These are phyloP conservation scores for Bipolaris victoriae DNA, from an alignment of 2,329 filamentous ascomycete species.

Conservation along the genomic window DNA sequence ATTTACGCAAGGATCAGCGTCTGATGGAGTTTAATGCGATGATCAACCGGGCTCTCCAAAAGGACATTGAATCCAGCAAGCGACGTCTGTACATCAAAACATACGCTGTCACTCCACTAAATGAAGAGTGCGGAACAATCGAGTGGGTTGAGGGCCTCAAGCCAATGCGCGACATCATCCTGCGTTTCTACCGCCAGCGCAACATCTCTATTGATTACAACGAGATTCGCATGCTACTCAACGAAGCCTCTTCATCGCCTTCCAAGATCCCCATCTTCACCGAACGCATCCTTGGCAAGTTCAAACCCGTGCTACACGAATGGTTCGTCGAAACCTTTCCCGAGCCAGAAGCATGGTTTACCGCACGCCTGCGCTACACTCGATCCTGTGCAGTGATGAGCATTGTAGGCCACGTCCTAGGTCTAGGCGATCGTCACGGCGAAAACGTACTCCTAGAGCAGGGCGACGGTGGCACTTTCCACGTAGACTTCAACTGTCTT, in stretches of 20 bases:
- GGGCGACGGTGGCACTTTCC: conserved; percentile 89
- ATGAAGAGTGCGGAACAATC: conserved; percentile 96
- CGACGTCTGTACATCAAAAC: conserved; percentile 87
- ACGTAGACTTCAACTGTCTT: conserved; percentile 99
- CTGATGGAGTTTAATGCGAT: conserved; percentile 99
- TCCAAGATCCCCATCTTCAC: conserved; percentile 75
- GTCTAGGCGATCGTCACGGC: conserved; percentile 90
- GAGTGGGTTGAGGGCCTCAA: conserved; percentile 98
- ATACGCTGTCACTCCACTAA: conserved; percentile 94
- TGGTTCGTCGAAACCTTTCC: conserved; percentile 98
- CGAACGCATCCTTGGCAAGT: conserved; percentile 69
- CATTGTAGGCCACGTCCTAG: conserved; percentile 96
- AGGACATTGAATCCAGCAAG: conserved; percentile 87
- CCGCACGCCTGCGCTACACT: conserved; percentile 85
- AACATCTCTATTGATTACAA: conserved; percentile 68
- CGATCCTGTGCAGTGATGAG: conserved; percentile 97
- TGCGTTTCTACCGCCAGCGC: conserved; percentile 77
- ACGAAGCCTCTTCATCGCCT: conserved; percentile 68
- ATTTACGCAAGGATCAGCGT: conserved; percentile 94
- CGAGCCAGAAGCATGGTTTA: conserved; percentile 90
- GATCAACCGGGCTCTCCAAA: conserved; percentile 93
- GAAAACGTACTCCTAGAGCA: conserved; percentile 97
- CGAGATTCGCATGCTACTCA: conserved; percentile 68
- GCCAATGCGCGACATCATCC: conserved; percentile 88
- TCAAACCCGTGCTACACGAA: conserved; percentile 82